Percentiles rank a stretch among this genome's conserved stretches.
These are phyloP conservation scores for Sechiopsis laciniata DNA, from an alignment of 306 rosid genomes.

Conservation along the genomic window DNA sequence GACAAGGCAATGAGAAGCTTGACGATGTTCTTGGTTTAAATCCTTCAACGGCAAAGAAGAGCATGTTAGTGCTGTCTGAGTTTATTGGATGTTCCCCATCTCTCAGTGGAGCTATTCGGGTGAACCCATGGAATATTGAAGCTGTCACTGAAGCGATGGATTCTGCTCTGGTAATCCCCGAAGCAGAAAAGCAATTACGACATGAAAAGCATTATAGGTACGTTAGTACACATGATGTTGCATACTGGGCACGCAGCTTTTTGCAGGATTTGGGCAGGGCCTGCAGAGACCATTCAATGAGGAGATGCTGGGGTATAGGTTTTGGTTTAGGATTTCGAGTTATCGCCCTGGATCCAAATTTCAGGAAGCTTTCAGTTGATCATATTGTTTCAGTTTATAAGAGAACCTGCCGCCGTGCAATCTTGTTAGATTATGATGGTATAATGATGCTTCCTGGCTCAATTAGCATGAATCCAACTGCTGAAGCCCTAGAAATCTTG, in stretches of 20 bases:
- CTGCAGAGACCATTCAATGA: conserved; percentile 67
- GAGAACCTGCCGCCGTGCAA: conserved; percentile 67
- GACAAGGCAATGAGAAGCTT: conserved; percentile 74
- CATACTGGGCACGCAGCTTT: conserved; percentile 88
- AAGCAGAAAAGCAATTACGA: conserved; percentile 70
- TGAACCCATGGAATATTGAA: conserved; percentile 88
- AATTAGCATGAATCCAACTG: conserved; percentile 48
- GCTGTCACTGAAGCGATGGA: conserved; percentile 90
- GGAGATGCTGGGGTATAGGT: conserved; percentile 93
- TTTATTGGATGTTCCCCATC: conserved; percentile 92
- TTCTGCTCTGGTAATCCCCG: conserved; percentile 51
- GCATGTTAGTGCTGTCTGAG: conserved; percentile 84
- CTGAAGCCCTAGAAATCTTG: conserved; percentile 59
- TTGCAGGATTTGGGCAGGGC: conserved; percentile 82
- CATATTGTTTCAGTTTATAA: conserved; percentile 83
- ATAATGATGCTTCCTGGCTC: conserved; percentile 64
- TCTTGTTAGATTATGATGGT: conserved; percentile 77
- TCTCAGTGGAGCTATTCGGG: conserved; percentile 79
- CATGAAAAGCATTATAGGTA: conserved; percentile 87
- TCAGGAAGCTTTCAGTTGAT: conserved; percentile 70
- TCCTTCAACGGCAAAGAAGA: conserved; percentile 42
- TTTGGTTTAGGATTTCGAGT: conserved; percentile 87
- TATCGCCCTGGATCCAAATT: conserved; percentile 78
- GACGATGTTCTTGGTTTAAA: conserved; percentile 51
- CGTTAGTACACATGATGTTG: conserved; percentile 84